phyloP scores from a whole-genome alignment of 2,329 filamentous ascomycete species.

The Aschersonia sp. region DNA sequence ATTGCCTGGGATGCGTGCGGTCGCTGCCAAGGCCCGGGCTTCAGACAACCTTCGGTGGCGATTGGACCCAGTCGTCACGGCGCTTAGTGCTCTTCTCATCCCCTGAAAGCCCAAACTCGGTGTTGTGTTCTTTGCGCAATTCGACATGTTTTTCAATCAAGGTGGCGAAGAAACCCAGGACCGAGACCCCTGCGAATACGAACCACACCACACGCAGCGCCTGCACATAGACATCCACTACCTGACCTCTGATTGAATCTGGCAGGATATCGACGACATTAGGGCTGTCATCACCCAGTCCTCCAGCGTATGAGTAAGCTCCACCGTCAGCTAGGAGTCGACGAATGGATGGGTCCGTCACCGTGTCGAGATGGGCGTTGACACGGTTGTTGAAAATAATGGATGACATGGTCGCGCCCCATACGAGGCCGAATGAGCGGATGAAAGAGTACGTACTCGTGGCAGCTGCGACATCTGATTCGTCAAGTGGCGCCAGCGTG shows the following conservation, averaged over 20 bases:
- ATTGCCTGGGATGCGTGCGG: not conserved
- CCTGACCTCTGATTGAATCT: slow-evolving; percentile 7
- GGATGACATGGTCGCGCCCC: slow-evolving; percentile 31
- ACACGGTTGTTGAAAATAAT: slow-evolving; percentile 5
- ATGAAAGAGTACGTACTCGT: slow-evolving; percentile 29
- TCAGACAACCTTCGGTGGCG: not conserved
- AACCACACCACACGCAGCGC: slow-evolving; percentile 12
- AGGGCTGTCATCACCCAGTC: not conserved
- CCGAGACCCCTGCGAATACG: slow-evolving; percentile 5
- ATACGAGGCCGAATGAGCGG: slow-evolving; percentile 29
- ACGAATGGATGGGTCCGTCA: slow-evolving; percentile 3
- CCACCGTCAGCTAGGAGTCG: slow-evolving; percentile 7
- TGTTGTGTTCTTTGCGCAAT: slow-evolving; percentile 13
- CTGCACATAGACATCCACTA: slow-evolving; percentile 8
- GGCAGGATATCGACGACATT: not conserved
- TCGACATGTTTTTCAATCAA: slow-evolving; percentile 7
- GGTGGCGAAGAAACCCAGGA: slow-evolving; percentile 6
- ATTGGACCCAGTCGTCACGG: not conserved
- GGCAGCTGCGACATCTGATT: slow-evolving; percentile 20
- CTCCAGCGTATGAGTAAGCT: slow-evolving; percentile 9
- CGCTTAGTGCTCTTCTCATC: not conserved
- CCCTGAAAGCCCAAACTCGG: slow-evolving; percentile 11
- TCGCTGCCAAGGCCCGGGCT: not conserved
- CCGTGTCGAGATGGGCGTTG: slow-evolving; percentile 1
- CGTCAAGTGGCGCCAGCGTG: slow-evolving; percentile 22